A percentile compares a stretch with the other conserved stretches of the same genome.
These are phyloP conservation scores for Chaetomium fimeti DNA, from an alignment of 495 filamentous ascomycete species.

Conservation along the genomic window DNA sequence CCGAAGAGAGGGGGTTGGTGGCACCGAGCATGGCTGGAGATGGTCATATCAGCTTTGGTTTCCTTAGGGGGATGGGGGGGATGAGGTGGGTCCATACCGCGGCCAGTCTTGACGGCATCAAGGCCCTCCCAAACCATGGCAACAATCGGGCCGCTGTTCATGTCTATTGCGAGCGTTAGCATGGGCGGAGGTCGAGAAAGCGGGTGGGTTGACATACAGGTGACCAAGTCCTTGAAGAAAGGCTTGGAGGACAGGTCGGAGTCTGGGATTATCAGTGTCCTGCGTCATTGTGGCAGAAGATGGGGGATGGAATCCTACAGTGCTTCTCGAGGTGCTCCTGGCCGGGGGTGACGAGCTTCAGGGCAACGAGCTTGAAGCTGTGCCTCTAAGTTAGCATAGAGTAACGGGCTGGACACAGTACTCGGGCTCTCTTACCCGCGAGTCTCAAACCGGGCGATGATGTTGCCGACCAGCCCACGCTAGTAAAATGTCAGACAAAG, in stretches of 20 bases:
- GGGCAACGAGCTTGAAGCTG: constrained; percentile 94
- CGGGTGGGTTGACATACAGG: constrained; percentile 57
- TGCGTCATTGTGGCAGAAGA: constrained; percentile 3
- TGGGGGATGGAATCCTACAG: constrained; percentile 52
- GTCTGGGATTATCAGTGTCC: constrained; percentile 53
- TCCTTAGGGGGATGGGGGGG: neutral
- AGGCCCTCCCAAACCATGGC: constrained; percentile 99
- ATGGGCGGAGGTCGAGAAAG: constrained; percentile 13
- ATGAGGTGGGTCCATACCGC: constrained; percentile 51
- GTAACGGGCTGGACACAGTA: neutral
- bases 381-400: constrained; percentile 25
- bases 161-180: constrained; percentile 62
- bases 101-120: constrained; percentile 97
- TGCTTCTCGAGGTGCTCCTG: constrained; percentile 96
- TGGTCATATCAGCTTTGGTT: constrained; percentile 30
- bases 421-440: constrained; percentile 62
- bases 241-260: constrained; percentile 86
- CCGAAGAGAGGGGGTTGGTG: constrained; percentile 93
- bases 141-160: constrained; percentile 92
- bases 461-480: constrained; percentile 95
- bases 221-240: constrained; percentile 91
- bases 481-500: constrained; percentile 42
- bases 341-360: constrained; percentile 87
- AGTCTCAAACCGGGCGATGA: constrained; percentile 95
- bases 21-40: constrained; percentile 79